Conservation (phyloP, 1,284 basidiomycete species). For the Ceratobasidium sp. region DNA sequence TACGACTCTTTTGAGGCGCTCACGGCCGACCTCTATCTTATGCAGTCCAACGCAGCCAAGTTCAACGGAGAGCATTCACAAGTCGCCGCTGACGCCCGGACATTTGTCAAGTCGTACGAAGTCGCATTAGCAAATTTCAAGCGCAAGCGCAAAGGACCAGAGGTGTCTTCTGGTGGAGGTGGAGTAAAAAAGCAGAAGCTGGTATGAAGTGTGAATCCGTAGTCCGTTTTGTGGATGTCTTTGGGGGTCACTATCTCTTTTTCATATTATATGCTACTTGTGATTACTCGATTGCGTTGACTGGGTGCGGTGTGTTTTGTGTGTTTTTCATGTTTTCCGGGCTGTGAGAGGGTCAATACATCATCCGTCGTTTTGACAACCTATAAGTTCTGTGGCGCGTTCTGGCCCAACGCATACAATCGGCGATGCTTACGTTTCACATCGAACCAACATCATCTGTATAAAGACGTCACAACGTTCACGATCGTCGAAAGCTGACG, state of each 20-base stretch:
- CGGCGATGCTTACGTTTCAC: slow-evolving; percentile 26
- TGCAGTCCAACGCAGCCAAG: slow-evolving; percentile 85
- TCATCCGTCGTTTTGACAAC: too few relatives aligned
- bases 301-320: slow-evolving; percentile 8
- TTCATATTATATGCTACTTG: neutral
- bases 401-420: neutral
- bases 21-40: slow-evolving; percentile 85
- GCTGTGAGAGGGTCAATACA: neutral
- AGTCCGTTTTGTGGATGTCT: neutral
- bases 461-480: slow-evolving; percentile 11
- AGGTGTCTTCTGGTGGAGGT: slow-evolving; percentile 5
- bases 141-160: slow-evolving; percentile 47
- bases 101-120: slow-evolving; percentile 56
- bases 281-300: neutral
- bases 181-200: slow-evolving; percentile 47
- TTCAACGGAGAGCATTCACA: slow-evolving; percentile 88
- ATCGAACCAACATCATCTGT: neutral
- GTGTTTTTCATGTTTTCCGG: neutral
- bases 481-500: neutral
- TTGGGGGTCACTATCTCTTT: neutral
- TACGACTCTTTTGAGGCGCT: slow-evolving; percentile 83
- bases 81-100: slow-evolving; percentile 66
- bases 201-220: slow-evolving; percentile 27
- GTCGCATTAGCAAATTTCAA: slow-evolving; percentile 47
- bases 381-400: neutral